A percentile compares a stretch with the other conserved stretches of the same genome.
Evolutionary conservation across 106 monocot species (phyloP).

Genomic region (Amphibolis antarctica): DNA sequence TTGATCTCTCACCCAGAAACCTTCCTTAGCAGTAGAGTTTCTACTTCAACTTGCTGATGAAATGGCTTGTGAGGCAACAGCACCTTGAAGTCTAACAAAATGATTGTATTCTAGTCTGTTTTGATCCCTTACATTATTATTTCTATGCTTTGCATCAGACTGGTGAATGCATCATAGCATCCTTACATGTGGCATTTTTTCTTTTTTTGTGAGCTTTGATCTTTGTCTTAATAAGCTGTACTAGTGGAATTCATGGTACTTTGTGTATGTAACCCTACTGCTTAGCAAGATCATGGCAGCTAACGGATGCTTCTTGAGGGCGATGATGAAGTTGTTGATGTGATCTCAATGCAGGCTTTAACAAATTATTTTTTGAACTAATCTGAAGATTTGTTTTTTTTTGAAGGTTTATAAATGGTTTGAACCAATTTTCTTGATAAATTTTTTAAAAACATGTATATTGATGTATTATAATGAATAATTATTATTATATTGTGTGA

Average conservation of each 20-base stretch:
- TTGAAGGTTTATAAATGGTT: too few species aligned
- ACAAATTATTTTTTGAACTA: too few species aligned
- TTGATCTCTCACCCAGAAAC: background rate
- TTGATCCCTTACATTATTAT: background rate
- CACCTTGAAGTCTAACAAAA: constrained; percentile 6
- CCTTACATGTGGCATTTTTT: background rate
- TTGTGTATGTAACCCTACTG: background rate
- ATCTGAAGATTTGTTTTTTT: too few species aligned
- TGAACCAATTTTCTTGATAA: too few species aligned
- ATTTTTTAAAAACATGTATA: too few species aligned
- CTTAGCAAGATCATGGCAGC: too few species aligned
- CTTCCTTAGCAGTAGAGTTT: background rate
- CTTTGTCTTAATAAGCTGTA: background rate
- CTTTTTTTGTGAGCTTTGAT: background rate
- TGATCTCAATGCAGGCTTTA: too few species aligned
- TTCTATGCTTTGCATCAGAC: background rate
- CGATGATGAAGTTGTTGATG: too few species aligned
- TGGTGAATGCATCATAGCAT: background rate
- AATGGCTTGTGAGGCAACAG: constrained; percentile 3
- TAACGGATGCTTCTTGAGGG: too few species aligned
- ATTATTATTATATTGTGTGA: too few species aligned
- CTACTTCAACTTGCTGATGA: constrained; percentile 6
- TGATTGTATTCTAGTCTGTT: background rate
- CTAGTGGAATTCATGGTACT: background rate
- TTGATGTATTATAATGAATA: too few species aligned